Conservation (phyloP, 2,329 filamentous ascomycete genomes). For the Diaporthe sp. region DNA sequence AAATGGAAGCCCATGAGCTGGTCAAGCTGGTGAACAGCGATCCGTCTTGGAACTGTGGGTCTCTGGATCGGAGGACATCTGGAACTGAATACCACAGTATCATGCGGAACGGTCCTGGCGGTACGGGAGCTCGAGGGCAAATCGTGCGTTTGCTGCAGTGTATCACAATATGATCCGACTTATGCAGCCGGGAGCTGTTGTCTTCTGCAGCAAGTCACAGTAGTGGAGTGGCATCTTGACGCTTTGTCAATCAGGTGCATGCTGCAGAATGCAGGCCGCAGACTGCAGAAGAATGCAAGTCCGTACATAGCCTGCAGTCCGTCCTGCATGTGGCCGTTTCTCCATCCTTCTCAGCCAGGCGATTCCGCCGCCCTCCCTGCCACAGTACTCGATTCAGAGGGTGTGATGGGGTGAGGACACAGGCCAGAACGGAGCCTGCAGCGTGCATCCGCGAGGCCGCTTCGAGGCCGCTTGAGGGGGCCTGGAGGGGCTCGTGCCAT, state of each 20-base stretch:
- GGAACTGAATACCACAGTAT: slow-evolving; percentile 7
- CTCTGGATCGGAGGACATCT: background rate
- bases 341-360: background rate
- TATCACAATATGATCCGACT: slow-evolving; percentile 22
- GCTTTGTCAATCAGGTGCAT: slow-evolving; percentile 11
- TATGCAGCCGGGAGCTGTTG: background rate
- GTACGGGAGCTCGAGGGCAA: slow-evolving; percentile 1
- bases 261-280: background rate
- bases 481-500: slow-evolving; percentile 19
- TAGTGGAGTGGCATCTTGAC: background rate
- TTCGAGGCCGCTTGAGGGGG: slow-evolving; percentile 3
- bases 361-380: background rate
- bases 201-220: background rate
- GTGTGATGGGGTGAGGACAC: slow-evolving; percentile 22
- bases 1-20: background rate
- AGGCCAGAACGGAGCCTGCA: background rate
- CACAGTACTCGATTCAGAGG: slow-evolving; percentile 2
- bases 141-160: background rate
- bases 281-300: background rate
- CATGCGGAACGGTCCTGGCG: slow-evolving; percentile 25
- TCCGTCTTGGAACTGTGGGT: slow-evolving; percentile 15
- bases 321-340: background rate
- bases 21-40: background rate
- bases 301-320: background rate
- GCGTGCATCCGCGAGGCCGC: slow-evolving; percentile 22